Base-by-base conservation (phyloP, 2,329 filamentous ascomycete genomes). In the Neoascochyta sp. region DNA sequence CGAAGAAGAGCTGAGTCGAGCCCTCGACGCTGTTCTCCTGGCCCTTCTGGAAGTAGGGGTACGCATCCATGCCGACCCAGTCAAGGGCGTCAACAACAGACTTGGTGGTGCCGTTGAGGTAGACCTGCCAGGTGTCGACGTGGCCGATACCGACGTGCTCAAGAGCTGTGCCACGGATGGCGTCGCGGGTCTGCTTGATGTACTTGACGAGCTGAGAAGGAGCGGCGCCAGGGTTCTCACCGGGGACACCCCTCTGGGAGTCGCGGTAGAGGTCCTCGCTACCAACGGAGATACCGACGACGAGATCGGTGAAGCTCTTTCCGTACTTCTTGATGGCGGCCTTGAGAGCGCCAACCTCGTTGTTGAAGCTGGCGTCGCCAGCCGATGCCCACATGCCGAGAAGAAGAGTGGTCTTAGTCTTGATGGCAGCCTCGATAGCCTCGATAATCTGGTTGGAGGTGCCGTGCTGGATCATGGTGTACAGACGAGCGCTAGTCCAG, bases 271-370 rank as follows among this genome's bases (percentile, higher is more conserved):
- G 74, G 61, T 95, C 88, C 71, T 95, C 88, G 45, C 76, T 84
- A 41, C 88, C 88, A 30, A 94, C 78, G 0, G 86, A 89, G 65
- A 94, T 90, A 60, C 86, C 88, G 34, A 79, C 81, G 23, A 94
- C 78, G 11, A 83, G 68, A 33, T 72, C 68, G 21, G 74, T 73
- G 50, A 93, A 79, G 26, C 72, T 66, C 7, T 67, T 64, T 34
- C 85, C 86, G 59, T 87, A 88, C 53, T 78, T 70, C 27, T 64
- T 45, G 44, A 89, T 82, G 45, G 86, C 84, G 23, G 70, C 65
- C 60, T 76, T 75, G 27, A 95, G 72, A 9, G 87, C 86, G 3
- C 70, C 59, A 26, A 94, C 66, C 67, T 95, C 87, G 57, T 86
- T 84, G 59, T 73, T 65, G 61, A 93, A 80, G 13, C 59, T 61